phyloP scores from a whole-genome alignment of 768 basidiomycete species.

The Leccinum barrowsii region DNA sequence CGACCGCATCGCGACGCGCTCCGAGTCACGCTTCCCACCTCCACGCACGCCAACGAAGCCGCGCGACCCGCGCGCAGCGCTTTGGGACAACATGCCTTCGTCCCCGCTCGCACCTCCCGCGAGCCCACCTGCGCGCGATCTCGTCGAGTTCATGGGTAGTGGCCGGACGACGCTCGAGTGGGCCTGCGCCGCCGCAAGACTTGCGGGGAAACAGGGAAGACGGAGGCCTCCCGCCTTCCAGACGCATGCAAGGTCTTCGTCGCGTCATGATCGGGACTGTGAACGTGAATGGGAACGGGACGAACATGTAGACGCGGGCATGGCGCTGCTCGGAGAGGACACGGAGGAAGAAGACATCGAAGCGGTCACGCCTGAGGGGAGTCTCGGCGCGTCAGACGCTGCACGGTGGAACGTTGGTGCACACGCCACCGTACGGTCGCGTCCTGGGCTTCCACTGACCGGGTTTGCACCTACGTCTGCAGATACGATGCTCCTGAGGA shows the following conservation, averaged over 20 bases:
- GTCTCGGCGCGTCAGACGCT: constrained; percentile 41
- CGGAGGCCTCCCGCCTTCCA: constrained; percentile 5
- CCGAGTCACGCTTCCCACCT: constrained; percentile 29
- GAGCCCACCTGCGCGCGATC: constrained; percentile 31
- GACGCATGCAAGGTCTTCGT: not conserved
- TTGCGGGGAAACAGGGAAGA: constrained; percentile 42
- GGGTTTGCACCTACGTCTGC: not conserved
- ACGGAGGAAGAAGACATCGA: constrained; percentile 68
- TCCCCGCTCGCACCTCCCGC: constrained; percentile 43
- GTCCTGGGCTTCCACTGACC: not conserved
- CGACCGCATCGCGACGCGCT: constrained; percentile 29
- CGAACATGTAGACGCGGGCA: not conserved
- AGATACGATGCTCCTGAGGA: not conserved
- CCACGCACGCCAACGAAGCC: constrained; percentile 30
- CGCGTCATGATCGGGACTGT: constrained; percentile 18
- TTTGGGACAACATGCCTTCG: constrained; percentile 35
- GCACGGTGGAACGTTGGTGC: constrained; percentile 32
- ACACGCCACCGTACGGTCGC: not conserved
- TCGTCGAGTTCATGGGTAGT: constrained; percentile 28
- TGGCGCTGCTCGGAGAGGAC: constrained; percentile 33
- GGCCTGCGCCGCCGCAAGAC: constrained; percentile 42
- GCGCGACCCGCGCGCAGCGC: constrained; percentile 25
- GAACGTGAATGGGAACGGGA: not conserved
- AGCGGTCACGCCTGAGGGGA: constrained; percentile 60
- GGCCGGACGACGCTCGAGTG: constrained; percentile 26